Base-by-base conservation (phyloP, 163 green algal species). In the Scenedesmus sp. region DNA sequence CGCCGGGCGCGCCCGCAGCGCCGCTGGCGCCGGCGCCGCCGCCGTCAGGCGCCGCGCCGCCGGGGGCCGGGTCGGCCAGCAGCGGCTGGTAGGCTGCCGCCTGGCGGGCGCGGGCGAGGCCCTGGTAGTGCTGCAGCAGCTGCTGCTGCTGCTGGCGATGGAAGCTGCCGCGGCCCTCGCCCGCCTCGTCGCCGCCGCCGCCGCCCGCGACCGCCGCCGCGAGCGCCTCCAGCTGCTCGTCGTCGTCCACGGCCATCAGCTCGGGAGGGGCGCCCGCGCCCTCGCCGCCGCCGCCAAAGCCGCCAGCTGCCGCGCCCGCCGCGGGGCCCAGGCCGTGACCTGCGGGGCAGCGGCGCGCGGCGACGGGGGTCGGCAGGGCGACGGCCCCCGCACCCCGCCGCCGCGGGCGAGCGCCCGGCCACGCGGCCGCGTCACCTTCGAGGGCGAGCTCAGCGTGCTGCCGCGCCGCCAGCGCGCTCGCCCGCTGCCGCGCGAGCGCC, bases 401-500 rank as follows among this genome's bases (percentile, higher is more conserved):
- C 29, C 11, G 4, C 29, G 29, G 22, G 4, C 1, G 60, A 0
- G 2, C 29, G 14, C 15, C 2, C 26, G 51, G 47, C 10, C 3
- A 1, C 24, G 20, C 76, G n/a, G n/a, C n/a, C n/a, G n/a, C n/a
- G n/a, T 18, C 47, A 83, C 76, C 76, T 33, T 77, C 76, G 31
- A 51, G 62, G 33, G 62, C 34, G 29, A 60, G 64, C 57, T 78
- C 9, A 15, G 56, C 47, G 6, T 83, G 54, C 28, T 58, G 47
- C 22, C 65, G 44, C 2, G 77, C 66, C 44, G 54, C 66, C 24
- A 83, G 31, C 7, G 77, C 66, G 24, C 48, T 53, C 1, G 26
- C 39, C 15, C 65, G 69, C 44, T 83, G 77, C 33, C 39, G 39
- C 29, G 77, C 77, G 47, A 83, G 63, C 18, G 69, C 60, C 17